Base-by-base conservation (phyloP, 306 rosid species). In the Cotoneaster glaucophyllus region DNA sequence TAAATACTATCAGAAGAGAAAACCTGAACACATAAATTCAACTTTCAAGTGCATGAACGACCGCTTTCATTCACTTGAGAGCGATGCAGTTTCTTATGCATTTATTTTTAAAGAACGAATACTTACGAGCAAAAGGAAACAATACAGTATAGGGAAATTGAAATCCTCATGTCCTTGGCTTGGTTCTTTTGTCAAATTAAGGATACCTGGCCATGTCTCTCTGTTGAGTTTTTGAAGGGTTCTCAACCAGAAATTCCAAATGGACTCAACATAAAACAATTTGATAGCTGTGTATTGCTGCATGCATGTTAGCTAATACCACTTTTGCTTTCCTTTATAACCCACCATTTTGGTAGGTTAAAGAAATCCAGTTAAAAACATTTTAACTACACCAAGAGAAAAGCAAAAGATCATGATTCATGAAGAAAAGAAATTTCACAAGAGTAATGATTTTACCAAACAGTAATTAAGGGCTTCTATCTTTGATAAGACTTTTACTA, bases 161-260 rank as follows among this genome's bases (percentile, higher is more conserved):
- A 56, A 56, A 56, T 4, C 10, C 15, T 56, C 26, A 4, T 56
- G 13, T 56, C 26, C 28, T 11, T 56, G 19, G 53, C 13, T 11
- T 56, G 22, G 14, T 56, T 8, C 12, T 11, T 56, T 59, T 59
- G 34, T 25, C 19, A 82, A 82, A 6, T 34, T 34, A 34, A 83
- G 80, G 81, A 75, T 71, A 24, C 28, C 10, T 56, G 26, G 48
- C 26, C 21, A 26, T 72, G 87, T 83, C 82, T 81, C 45, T 66
- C 68, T 75, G 78, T 61, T 69, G 64, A 62, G 80, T 78, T 77
- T 69, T 39, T 18, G 74, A 44, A 74, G 74, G 74, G 53, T 48
- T 48, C 17, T 48, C 19, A 6, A 48, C 53, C 74, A 67, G 64
- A 54, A 10, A 78, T 25, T 21, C 52, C 14, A 14, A 21, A 19